These are phyloP conservation scores for Fusarium setosum DNA, from an alignment of 2,329 filamentous ascomycete species.

Conservation along the genomic window DNA sequence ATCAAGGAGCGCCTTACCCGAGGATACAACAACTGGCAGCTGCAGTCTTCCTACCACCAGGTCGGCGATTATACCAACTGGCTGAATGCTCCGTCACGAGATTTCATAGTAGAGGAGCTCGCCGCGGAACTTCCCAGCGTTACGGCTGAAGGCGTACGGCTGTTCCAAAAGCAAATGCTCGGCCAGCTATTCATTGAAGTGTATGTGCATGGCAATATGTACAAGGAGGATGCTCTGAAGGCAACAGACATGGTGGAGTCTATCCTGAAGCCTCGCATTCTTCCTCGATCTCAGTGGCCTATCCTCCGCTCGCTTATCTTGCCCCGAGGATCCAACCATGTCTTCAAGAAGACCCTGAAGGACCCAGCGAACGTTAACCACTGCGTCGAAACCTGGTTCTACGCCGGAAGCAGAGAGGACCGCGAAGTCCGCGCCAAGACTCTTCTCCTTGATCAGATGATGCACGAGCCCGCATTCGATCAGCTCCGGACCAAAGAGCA, in stretches of 20 bases:
- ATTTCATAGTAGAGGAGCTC: slow-evolving; percentile 84
- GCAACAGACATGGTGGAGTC: slow-evolving; percentile 86
- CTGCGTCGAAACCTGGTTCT: slow-evolving; percentile 83
- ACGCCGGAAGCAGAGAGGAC: slow-evolving; percentile 76
- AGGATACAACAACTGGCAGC: slow-evolving; percentile 86
- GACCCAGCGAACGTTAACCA: slow-evolving; percentile 92
- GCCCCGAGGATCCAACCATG: slow-evolving; percentile 82
- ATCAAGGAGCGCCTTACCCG: slow-evolving; percentile 86
- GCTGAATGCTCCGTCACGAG: slow-evolving; percentile 76
- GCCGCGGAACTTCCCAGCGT: slow-evolving; percentile 80
- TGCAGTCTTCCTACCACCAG: slow-evolving; percentile 89
- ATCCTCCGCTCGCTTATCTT: slow-evolving; percentile 81
- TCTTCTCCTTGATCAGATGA: slow-evolving; percentile 87
- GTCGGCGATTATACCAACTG: slow-evolving; percentile 85
- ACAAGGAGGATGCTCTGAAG: slow-evolving; percentile 91
- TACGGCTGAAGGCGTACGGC: slow-evolving; percentile 77
- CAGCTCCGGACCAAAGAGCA: slow-evolving; percentile 97
- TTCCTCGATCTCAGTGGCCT: slow-evolving; percentile 84
- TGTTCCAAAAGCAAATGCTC: slow-evolving; percentile 84
- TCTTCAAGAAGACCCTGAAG: slow-evolving; percentile 83
- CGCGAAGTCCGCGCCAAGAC: slow-evolving; percentile 79
- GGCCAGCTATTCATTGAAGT: slow-evolving; percentile 89
- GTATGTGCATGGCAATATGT: slow-evolving; percentile 90
- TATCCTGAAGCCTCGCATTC: slow-evolving; percentile 76
- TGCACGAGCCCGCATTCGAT: slow-evolving; percentile 93